Evolutionary conservation across 257 asterid species (phyloP).

Genomic region (Mentha longifolia): DNA sequence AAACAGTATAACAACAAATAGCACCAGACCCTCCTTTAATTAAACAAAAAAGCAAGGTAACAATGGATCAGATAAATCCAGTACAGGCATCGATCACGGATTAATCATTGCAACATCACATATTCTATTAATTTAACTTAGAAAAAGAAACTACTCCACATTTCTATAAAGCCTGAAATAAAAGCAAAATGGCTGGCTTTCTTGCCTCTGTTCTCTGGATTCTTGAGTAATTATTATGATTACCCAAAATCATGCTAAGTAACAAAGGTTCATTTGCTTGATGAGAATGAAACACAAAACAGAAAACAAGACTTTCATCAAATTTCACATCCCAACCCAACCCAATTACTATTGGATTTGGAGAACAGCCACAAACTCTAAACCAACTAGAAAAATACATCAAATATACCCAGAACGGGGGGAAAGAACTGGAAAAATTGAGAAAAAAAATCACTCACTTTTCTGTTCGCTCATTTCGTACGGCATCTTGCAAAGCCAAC

Average conservation of each 20-base stretch:
- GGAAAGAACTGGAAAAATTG: not conserved
- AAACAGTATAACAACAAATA: not conserved
- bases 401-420: not conserved
- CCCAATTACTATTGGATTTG: not conserved
- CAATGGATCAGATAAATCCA: not conserved
- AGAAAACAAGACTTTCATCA: not conserved
- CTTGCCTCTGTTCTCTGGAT: not conserved
- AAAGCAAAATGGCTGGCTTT: not conserved
- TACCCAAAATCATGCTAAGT: not conserved
- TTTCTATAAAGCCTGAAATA: too few species aligned
- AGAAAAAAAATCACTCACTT: slow-evolving; percentile 43
- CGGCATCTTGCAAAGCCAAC: slow-evolving; percentile 47
- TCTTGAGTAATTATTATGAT: not conserved
- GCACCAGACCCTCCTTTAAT: too few species aligned
- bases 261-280: not conserved
- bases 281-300: not conserved
- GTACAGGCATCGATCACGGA: not conserved
- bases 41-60: not conserved
- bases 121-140: not conserved
- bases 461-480: slow-evolving; percentile 67
- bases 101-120: not conserved
- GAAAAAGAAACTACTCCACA: too few species aligned
- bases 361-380: not conserved
- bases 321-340: not conserved
- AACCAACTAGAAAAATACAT: not conserved